phyloP scores from a whole-genome alignment of 768 basidiomycete genomes.

The Tephrocybe sp. region DNA sequence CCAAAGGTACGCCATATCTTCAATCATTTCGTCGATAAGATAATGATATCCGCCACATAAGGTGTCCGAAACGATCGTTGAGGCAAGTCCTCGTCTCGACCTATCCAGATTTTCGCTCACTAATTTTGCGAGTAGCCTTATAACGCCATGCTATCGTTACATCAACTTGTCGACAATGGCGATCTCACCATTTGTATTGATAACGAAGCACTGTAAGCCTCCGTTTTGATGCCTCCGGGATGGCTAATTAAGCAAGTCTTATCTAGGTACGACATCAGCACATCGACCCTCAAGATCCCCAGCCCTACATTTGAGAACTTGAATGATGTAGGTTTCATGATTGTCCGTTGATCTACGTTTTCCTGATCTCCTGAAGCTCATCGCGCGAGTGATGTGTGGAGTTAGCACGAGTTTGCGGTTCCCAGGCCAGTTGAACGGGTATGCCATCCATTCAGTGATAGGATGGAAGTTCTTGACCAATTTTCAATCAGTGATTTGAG shows the following conservation, averaged over 20 bases:
- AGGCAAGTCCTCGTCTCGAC: slow-evolving; percentile 57
- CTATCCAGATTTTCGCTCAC: slow-evolving; percentile 32
- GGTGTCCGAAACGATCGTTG: slow-evolving; percentile 56
- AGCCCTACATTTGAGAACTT: slow-evolving; percentile 65
- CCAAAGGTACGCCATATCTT: slow-evolving; percentile 36
- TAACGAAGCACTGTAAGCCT: slow-evolving; percentile 78
- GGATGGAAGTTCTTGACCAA: background rate
- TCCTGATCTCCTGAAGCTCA: slow-evolving; percentile 38
- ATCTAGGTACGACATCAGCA: slow-evolving; percentile 69
- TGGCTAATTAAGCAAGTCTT: background rate
- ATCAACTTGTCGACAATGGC: slow-evolving; percentile 88
- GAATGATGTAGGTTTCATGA: slow-evolving; percentile 54
- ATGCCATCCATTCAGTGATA: slow-evolving; percentile 16
- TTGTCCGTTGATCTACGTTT: background rate
- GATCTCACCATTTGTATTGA: slow-evolving; percentile 86
- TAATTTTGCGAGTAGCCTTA: slow-evolving; percentile 65
- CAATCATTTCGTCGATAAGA: background rate
- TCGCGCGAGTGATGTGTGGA: slow-evolving; percentile 92
- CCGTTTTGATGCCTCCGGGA: background rate
- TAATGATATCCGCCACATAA: slow-evolving; percentile 12
- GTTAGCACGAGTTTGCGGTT: slow-evolving; percentile 90
- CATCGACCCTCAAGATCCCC: slow-evolving; percentile 63
- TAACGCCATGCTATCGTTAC: slow-evolving; percentile 80
- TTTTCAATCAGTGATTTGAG: slow-evolving; percentile 66
- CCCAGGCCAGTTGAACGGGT: slow-evolving; percentile 94